Conservation (phyloP, 1,139 yeast genomes). For the Zhuliangozyma blackwelliae region DNA sequence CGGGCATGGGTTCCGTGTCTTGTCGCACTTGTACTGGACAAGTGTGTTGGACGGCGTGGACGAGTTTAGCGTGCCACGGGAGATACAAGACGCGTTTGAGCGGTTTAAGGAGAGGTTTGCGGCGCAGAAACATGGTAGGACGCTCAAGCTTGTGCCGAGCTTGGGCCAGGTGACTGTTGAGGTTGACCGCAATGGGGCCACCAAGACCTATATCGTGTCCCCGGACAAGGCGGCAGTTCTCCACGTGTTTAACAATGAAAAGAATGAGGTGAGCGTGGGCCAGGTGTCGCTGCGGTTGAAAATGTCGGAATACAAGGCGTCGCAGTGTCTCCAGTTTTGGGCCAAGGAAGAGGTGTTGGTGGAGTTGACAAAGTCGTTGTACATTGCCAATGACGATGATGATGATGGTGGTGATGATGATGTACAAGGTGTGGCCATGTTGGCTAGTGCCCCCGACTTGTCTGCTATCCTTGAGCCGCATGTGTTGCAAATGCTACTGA, state of each 20-base stretch:
- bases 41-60: slow-evolving; percentile 30
- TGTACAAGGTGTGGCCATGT: background rate
- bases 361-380: slow-evolving; percentile 27
- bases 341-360: slow-evolving; percentile 43
- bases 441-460: background rate
- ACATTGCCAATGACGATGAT: slow-evolving; percentile 14
- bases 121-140: slow-evolving; percentile 51
- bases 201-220: slow-evolving; percentile 45
- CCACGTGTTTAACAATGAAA: slow-evolving; percentile 43
- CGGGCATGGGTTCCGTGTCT: slow-evolving; percentile 12
- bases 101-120: slow-evolving; percentile 41
- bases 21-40: slow-evolving; percentile 54
- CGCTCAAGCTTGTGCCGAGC: slow-evolving; percentile 52
- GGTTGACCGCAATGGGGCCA: slow-evolving; percentile 46
- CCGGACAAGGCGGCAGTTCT: slow-evolving; percentile 72
- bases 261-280: slow-evolving; percentile 21
- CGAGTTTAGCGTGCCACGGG: slow-evolving; percentile 43
- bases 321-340: slow-evolving; percentile 54
- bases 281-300: slow-evolving; percentile 23
- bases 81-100: slow-evolving; percentile 33
- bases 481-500: slow-evolving; percentile 6
- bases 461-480: slow-evolving; percentile 5
- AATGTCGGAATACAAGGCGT: slow-evolving; percentile 36
- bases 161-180: slow-evolving; percentile 62
- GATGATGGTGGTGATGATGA: slow-evolving; percentile 1